Evolutionary conservation across 345 rosid species (phyloP).

Genomic region (Balakata baccata): DNA sequence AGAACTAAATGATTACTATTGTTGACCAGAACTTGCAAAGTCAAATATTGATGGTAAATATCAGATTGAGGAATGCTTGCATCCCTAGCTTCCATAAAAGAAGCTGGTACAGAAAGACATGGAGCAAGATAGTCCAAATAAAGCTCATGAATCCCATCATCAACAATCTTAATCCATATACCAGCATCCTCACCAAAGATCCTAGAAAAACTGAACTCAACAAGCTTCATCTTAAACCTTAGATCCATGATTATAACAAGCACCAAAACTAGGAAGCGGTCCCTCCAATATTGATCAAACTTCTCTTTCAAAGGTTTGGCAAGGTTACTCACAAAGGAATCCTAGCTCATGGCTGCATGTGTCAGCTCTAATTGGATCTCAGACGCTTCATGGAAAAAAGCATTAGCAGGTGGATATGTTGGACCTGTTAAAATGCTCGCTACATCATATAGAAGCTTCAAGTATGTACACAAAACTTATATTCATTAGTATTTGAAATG

Average conservation of each 20-base stretch:
- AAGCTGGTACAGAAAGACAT: slow-evolving; percentile 33
- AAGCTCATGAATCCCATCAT: slow-evolving; percentile 75
- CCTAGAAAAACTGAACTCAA: slow-evolving; percentile 73
- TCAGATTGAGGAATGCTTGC: slow-evolving; percentile 36
- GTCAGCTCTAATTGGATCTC: slow-evolving; percentile 66
- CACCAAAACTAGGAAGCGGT: slow-evolving; percentile 64
- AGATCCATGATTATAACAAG: slow-evolving; percentile 90
- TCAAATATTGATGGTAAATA: too few relatives aligned
- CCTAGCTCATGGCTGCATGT: slow-evolving; percentile 49
- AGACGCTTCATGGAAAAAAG: slow-evolving; percentile 68
- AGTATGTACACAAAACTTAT: slow-evolving; percentile 57
- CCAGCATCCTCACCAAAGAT: slow-evolving; percentile 78
- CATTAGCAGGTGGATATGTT: slow-evolving; percentile 52
- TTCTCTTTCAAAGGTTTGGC: slow-evolving; percentile 59
- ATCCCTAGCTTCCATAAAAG: slow-evolving; percentile 40
- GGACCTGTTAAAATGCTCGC: slow-evolving; percentile 52
- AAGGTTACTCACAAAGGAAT: slow-evolving; percentile 59
- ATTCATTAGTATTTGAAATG: too few relatives aligned
- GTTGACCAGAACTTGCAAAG: too few relatives aligned
- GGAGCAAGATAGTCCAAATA: slow-evolving; percentile 56
- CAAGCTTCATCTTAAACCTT: slow-evolving; percentile 86
- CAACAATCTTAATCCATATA: slow-evolving; percentile 59
- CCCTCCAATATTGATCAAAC: slow-evolving; percentile 78
- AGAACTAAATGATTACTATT: too few relatives aligned
- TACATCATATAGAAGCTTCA: slow-evolving; percentile 69